A percentile compares a stretch with the other conserved stretches of the same genome.
Conservation (phyloP, 129 eudicot species). For the Silybum marianum region DNA sequence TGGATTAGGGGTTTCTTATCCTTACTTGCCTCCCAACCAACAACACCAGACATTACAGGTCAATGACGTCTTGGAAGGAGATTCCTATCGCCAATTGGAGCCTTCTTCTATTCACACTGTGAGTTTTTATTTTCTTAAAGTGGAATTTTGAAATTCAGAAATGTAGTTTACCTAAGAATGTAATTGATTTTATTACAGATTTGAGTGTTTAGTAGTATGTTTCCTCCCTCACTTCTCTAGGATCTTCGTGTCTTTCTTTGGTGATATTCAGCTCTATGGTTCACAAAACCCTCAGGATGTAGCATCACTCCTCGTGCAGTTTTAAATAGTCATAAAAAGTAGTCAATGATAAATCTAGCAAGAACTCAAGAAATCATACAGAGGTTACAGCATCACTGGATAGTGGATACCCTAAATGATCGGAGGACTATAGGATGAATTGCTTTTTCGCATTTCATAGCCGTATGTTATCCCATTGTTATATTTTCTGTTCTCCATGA, state of each 20-base stretch:
- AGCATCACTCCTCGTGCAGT: neutral
- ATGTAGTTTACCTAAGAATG: neutral
- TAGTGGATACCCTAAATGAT: neutral
- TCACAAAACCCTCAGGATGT: neutral
- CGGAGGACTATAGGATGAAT: neutral
- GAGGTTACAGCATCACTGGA: neutral
- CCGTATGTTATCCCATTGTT: neutral
- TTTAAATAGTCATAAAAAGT: neutral
- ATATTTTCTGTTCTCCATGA: neutral
- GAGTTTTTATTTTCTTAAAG: conserved; percentile 32
- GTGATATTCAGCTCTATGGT: neutral
- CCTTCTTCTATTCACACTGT: conserved; percentile 34
- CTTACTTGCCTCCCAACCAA: conserved; percentile 46
- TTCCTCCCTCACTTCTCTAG: neutral
- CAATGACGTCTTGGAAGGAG: conserved; percentile 29
- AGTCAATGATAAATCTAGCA: neutral
- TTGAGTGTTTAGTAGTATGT: neutral
- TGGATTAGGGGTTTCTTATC: conserved; percentile 18
- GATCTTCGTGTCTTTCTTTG: neutral
- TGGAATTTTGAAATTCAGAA: neutral
- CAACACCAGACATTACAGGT: conserved; percentile 28
- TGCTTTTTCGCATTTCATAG: neutral
- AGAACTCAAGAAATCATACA: neutral
- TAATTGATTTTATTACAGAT: neutral
- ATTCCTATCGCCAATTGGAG: conserved; percentile 39